Evolutionary conservation across 2,329 filamentous ascomycete species (phyloP).

Genomic region (Pseudogymnoascus sp.): DNA sequence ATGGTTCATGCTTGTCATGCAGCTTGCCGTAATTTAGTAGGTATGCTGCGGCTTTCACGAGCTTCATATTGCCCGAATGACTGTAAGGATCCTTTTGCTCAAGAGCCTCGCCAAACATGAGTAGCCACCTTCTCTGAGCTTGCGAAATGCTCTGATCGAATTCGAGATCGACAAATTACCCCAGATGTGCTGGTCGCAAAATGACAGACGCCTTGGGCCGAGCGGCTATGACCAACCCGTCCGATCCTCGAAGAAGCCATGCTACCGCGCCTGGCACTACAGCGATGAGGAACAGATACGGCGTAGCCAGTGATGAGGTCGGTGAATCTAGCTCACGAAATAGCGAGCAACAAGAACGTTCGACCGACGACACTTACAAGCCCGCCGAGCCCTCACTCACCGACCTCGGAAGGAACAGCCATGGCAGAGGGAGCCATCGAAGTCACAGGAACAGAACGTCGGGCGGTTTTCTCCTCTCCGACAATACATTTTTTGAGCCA

Average conservation of each 20-base stretch:
- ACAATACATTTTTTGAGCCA: constrained; percentile 18
- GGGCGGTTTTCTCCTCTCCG: constrained; percentile 26
- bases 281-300: not conserved
- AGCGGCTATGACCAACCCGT: constrained; percentile 5
- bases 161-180: not conserved
- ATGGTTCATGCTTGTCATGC: not conserved
- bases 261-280: not conserved
- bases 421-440: constrained; percentile 21
- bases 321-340: constrained; percentile 1
- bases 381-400: not conserved
- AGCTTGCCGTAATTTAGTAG: constrained; percentile 3
- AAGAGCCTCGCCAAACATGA: not conserved
- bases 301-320: not conserved
- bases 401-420: constrained; percentile 8
- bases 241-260: constrained; percentile 3
- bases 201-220: constrained; percentile 1
- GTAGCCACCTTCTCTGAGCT: not conserved
- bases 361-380: not conserved
- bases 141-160: not conserved
- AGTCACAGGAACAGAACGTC: constrained; percentile 23
- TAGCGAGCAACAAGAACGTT: not conserved
- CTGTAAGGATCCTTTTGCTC: not conserved
- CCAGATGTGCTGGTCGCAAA: constrained; percentile 1
- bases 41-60: not conserved
- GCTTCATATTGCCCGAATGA: not conserved